A percentile compares a stretch with the other conserved stretches of the same genome.
Evolutionary conservation across 192 early-diverging fungal genomes (phyloP).

Genomic region (Haplosporangium gracile): DNA sequence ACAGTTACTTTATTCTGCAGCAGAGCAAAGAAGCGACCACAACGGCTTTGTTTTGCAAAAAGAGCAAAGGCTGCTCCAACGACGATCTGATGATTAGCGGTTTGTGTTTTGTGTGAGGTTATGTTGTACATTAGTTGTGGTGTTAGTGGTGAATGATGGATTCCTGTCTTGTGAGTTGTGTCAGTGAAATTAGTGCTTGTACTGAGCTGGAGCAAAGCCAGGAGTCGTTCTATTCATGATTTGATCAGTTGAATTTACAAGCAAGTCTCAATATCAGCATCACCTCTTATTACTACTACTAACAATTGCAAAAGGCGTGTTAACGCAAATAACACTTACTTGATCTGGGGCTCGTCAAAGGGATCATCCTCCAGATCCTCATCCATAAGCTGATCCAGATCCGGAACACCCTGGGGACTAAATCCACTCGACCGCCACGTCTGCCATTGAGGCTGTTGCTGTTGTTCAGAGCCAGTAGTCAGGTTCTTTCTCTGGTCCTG

Average conservation of each 20-base stretch:
- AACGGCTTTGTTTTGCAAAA: no score
- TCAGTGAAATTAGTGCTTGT: neutral
- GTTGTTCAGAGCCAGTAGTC: neutral
- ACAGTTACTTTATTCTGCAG: neutral
- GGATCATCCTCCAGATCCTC: conserved; percentile 7
- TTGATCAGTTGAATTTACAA: no score
- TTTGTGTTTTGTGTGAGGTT: neutral
- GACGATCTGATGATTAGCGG: neutral
- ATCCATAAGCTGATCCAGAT: conserved; percentile 19
- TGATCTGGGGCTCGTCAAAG: conserved; percentile 17
- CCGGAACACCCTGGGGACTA: neutral
- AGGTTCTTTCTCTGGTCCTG: neutral
- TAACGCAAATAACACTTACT: conserved; percentile 8
- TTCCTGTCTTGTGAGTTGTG: neutral
- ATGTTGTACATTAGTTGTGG: neutral
- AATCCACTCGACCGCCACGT: conserved; percentile 9
- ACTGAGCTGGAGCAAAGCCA: conserved; percentile 49
- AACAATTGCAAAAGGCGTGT: no score
- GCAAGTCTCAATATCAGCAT: no score
- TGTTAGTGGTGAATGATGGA: neutral
- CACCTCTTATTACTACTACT: no score
- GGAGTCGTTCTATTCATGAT: conserved; percentile 18
- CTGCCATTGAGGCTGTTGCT: conserved; percentile 24
- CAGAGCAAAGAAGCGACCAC: neutral
- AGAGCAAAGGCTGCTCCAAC: neutral